Percentiles rank a stretch among this genome's conserved stretches.
Conservation (phyloP, 192 early-diverging fungal genomes). For the Tieghemiomyces parasiticus region DNA sequence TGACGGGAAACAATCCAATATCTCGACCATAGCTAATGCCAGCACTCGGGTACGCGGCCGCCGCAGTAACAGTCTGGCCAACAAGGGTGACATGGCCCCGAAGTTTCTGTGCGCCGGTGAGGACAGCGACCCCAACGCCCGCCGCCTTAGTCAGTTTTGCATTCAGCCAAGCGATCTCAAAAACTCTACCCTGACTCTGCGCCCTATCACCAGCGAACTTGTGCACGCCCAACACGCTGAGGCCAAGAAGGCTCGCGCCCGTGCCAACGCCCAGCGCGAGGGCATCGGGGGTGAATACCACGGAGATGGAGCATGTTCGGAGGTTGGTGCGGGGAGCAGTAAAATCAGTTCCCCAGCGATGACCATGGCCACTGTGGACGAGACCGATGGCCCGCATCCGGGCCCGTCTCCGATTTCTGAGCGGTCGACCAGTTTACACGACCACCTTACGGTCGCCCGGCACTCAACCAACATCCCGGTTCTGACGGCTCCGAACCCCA, state of each 20-base stretch:
- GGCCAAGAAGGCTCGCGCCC: not conserved
- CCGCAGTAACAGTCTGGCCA: constrained; percentile 5
- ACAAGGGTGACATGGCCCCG: not conserved
- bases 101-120: not conserved
- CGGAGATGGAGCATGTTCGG: not conserved
- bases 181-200: constrained; percentile 3
- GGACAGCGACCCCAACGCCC: not conserved
- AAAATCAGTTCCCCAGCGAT: not conserved
- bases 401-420: too few species aligned
- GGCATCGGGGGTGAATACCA: not conserved
- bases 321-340: not conserved
- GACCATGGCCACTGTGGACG: not conserved
- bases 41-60: constrained; percentile 26
- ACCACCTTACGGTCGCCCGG: not conserved
- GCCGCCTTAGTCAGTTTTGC: constrained; percentile 3
- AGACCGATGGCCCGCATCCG: not conserved
- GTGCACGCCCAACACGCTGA: not conserved
- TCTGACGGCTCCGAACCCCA: not conserved
- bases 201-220: constrained; percentile 3
- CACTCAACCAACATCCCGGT: not conserved
- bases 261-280: not conserved
- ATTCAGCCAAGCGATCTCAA: constrained; percentile 3
- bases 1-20: constrained; percentile 26
- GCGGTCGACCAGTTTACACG: not conserved
- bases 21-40: constrained; percentile 30